Evolutionary conservation across 306 rosid species (phyloP).

Genomic region (Arachis hypogaea): DNA sequence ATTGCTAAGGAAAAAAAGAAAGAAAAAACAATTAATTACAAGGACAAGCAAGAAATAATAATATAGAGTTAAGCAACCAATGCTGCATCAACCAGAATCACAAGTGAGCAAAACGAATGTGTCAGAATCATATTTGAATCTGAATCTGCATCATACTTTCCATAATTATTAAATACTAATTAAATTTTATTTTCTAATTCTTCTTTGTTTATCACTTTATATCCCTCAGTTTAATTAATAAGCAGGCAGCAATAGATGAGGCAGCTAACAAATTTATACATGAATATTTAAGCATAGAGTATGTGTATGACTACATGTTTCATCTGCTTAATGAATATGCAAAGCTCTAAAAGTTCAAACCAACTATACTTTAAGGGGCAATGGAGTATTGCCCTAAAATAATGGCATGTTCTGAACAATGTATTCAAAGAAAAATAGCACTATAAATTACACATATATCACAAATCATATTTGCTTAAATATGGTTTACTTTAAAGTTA

Average conservation of each 20-base stretch:
- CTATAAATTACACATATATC: too few species aligned
- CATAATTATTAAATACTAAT: too few species aligned
- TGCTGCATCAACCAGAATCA: too few species aligned
- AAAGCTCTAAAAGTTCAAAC: slow-evolving; percentile 70
- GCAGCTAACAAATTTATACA: slow-evolving; percentile 51
- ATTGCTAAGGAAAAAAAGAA: too few species aligned
- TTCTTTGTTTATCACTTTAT: neutral
- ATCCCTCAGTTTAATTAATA: neutral
- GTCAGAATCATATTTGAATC: too few species aligned
- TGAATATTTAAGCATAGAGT: slow-evolving; percentile 68
- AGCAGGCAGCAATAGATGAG: slow-evolving; percentile 54
- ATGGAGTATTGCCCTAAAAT: slow-evolving; percentile 51
- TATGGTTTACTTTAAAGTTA: too few species aligned
- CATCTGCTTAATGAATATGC: slow-evolving; percentile 71
- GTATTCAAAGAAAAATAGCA: slow-evolving; percentile 35
- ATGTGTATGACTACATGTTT: slow-evolving; percentile 80
- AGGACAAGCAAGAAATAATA: too few species aligned
- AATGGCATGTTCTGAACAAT: slow-evolving; percentile 38
- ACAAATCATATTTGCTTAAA: too few species aligned
- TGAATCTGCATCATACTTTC: too few species aligned
- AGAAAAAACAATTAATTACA: too few species aligned
- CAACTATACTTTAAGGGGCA: slow-evolving; percentile 56
- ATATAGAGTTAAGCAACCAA: too few species aligned
- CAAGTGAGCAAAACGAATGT: too few species aligned
- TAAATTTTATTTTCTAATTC: neutral